Evolutionary conservation across 1,284 basidiomycete species (phyloP), one percentile per base, ranked within the genome.

Genomic region (Cutaneotrichosporon dermatis): DNA sequence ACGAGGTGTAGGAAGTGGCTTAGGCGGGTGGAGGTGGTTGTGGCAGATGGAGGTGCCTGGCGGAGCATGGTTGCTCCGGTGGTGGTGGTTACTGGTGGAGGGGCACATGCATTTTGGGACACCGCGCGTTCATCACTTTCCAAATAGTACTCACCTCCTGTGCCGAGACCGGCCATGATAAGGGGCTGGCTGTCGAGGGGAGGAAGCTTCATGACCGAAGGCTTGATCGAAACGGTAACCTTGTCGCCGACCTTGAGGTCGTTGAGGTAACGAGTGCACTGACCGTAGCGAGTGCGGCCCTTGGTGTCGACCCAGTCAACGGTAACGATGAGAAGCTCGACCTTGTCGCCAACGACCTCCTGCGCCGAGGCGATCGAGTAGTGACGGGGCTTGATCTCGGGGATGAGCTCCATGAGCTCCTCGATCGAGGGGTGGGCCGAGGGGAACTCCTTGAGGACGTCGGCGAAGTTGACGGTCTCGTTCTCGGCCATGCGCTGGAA

Each of bases 201-300:
- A 59, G 96, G 95, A 9, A 96, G 82, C 85, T 97, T 99, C 95
- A 99, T 99, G 51, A 99, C 95, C 72, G 92, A 95, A 25, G 96
- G 96, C 80, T 97, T 97, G 80, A 99, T 89, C 15, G 93, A 97
- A 13, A 97, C 95, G 2, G 94, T 98, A 39, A 99, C 92, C 79
- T 94, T 88, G 77, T 91, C 89, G 39, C 96, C 96, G 34, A 88
- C 78, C 72, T 84, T 84, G 57, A 99, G 84, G 44, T 83, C 85
- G 34, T 88, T 86, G 44, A 99, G 86, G 79, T 99, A 99, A 66
- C 93, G 85, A 3, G 96, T 99, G 79, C 95, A 99, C 80, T 99
- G 95, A 42, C 95, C 95, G 78, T 85, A 96, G 64, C 91, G 86
- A 35, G 82, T 82, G 49, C 85, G 81, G 57, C 90, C 95, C 68